These are phyloP conservation scores for Yarrowia sp. DNA, from an alignment of 805 yeast genomes.

Conservation along the genomic window DNA sequence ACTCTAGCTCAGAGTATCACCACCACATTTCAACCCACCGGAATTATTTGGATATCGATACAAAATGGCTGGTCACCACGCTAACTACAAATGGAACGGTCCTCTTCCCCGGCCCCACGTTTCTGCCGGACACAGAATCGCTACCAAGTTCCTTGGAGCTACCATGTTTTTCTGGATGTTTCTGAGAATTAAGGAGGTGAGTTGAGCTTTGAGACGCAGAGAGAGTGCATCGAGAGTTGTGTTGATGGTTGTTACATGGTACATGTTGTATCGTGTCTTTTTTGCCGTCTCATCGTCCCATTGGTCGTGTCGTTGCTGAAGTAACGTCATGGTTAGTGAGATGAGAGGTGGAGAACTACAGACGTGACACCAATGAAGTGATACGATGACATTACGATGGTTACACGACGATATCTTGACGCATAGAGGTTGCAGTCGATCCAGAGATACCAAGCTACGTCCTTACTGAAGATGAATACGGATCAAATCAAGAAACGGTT, in stretches of 20 bases:
- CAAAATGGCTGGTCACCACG: slow-evolving; percentile 31
- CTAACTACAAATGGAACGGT: slow-evolving; percentile 43
- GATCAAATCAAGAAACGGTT: no score
- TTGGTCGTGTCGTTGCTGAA: neutral
- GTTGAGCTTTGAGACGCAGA: slow-evolving; percentile 12
- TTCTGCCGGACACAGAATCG: slow-evolving; percentile 53
- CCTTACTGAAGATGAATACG: no score
- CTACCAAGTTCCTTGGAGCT: slow-evolving; percentile 71
- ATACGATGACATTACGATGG: no score
- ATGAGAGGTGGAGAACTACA: neutral
- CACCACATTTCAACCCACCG: slow-evolving; percentile 7
- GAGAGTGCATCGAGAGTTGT: neutral
- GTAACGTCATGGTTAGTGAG: neutral
- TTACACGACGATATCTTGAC: no score
- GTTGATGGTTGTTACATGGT: neutral
- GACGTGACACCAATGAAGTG: no score
- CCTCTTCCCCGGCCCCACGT: slow-evolving; percentile 68
- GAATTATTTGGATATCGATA: neutral
- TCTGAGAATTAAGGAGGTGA: slow-evolving; percentile 68
- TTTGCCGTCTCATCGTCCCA: neutral
- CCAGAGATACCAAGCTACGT: no score
- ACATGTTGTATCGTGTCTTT: neutral
- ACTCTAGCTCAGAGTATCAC: slow-evolving; percentile 7
- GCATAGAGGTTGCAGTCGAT: no score
- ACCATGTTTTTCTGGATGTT: slow-evolving; percentile 87